Base-by-base conservation (phyloP, 1,284 basidiomycete genomes). In the Puccinia polysora region DNA sequence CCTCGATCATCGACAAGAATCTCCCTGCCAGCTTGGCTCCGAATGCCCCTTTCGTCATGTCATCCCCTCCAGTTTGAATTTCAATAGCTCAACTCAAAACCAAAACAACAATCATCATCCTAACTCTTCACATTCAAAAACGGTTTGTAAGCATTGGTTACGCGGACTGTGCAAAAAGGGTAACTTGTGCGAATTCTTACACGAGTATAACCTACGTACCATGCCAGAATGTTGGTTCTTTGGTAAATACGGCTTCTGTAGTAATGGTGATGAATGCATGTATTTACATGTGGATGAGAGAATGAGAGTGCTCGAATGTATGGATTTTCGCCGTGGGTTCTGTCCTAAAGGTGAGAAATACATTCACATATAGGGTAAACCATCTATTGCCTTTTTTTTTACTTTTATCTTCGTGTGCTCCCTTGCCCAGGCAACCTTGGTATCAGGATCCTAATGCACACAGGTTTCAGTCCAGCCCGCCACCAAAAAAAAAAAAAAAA, bases 181-280 rank as follows among this genome's bases (percentile, higher is more conserved):
- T 72, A 91, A 96, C 79, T 88, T 89, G 52, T 99, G 96, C 83
- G 96, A 98, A 82, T 98, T 98, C 81, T 84, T 98, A 79, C 96
- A 99, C 82, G 96, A 98, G 82, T 98, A 97, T 83, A 97, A 98
- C 80, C 84, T 98, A 73, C 84, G 95, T 75, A 89, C 91, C 73
- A 98, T 98, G 91, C 96, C 96, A n/a, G 91, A 97, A 80, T 98
- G 96, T 80, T 91, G 94, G 86, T 97, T 94, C 91, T 98, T 88
- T 80, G 91, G 91, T 73, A 96, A 96, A 80, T 95, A 93, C 79
- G 96, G 96, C 4, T 98, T 95, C 81, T 98, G 96, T 82, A 92
- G 92, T 70, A 89, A 92, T 59, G 96, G 95, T 64, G 96, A 97
- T 77, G 96, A 98, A 81, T 99, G 96, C 80, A 84, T 99, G 76